phyloP scores from a whole-genome alignment of 306 rosid genomes.

The Carpinus fangiana region DNA sequence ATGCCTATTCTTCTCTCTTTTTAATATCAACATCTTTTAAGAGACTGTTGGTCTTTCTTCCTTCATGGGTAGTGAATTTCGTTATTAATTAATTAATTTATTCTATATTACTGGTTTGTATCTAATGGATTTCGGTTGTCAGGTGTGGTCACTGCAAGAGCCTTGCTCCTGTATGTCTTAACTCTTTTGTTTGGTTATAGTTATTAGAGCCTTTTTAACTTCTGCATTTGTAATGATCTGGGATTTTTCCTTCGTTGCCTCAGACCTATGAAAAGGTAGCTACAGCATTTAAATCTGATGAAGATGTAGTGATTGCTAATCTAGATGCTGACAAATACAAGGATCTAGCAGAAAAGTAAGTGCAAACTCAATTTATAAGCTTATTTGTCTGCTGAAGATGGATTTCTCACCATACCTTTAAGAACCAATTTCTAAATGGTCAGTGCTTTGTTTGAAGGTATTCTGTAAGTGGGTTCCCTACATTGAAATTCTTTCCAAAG shows the following conservation, averaged over 20 bases:
- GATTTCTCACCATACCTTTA: not conserved
- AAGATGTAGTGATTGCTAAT: conserved; percentile 74
- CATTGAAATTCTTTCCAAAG: conserved; percentile 91
- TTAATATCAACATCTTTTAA: conserved; percentile 3
- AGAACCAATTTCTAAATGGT: conserved; percentile 1
- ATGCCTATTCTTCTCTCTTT: conserved; percentile 9
- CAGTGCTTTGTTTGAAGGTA: conserved; percentile 53
- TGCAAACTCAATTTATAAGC: conserved; percentile 13
- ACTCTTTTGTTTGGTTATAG: conserved; percentile 19
- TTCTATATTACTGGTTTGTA: conserved; percentile 10
- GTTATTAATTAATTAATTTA: conserved; percentile 6
- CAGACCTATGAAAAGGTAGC: conserved; percentile 90
- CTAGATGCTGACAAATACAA: conserved; percentile 86
- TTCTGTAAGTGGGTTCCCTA: conserved; percentile 84
- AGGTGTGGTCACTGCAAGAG: conserved; percentile 98
- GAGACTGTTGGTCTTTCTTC: conserved; percentile 6
- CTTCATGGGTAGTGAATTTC: not conserved
- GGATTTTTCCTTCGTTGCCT: conserved; percentile 21
- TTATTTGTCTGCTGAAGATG: conserved; percentile 8
- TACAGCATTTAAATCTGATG: conserved; percentile 71
- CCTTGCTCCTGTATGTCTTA: conserved; percentile 88
- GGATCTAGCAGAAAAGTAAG: conserved; percentile 91
- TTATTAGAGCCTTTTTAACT: conserved; percentile 10
- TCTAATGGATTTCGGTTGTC: conserved; percentile 31
- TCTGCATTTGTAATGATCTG: conserved; percentile 14